Evolutionary conservation across 2,329 filamentous ascomycete species (phyloP).

Genomic region (Cytospora schulzeri): DNA sequence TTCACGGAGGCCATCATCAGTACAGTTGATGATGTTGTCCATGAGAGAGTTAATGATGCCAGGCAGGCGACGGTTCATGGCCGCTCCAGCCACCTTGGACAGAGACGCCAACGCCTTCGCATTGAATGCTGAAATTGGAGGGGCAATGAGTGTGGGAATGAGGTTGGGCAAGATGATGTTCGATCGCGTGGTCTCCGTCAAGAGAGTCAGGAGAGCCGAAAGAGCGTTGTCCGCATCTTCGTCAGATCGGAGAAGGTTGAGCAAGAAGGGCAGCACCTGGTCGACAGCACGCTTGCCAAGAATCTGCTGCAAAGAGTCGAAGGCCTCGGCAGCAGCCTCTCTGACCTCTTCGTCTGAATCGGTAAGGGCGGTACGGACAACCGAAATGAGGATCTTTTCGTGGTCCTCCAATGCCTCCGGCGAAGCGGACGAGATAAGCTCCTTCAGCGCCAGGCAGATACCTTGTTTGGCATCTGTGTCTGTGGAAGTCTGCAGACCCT

Average conservation of each 20-base stretch:
- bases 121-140: constrained; percentile 92
- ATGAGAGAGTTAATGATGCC: constrained; percentile 91
- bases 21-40: constrained; percentile 82
- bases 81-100: constrained; percentile 84
- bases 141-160: constrained; percentile 86
- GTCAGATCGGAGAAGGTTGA: constrained; percentile 85
- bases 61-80: constrained; percentile 88
- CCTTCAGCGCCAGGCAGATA: constrained; percentile 93
- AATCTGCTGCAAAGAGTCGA: constrained; percentile 91
- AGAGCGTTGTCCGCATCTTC: constrained; percentile 89
- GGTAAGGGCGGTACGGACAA: constrained; percentile 88
- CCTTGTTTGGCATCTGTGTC: constrained; percentile 94
- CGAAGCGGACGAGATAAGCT: constrained; percentile 87
- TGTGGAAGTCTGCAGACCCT: constrained; percentile 82
- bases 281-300: constrained; percentile 94
- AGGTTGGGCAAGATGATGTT: constrained; percentile 97
- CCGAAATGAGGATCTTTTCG: constrained; percentile 91
- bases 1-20: constrained; percentile 69
- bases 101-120: constrained; percentile 90
- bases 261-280: constrained; percentile 88
- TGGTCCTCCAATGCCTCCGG: constrained; percentile 89
- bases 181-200: constrained; percentile 89
- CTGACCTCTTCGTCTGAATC: constrained; percentile 88
- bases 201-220: constrained; percentile 86
- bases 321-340: constrained; percentile 94